These are phyloP conservation scores for Umbilicus rupestris DNA, from an alignment of 164 flowering plant genomes.

Conservation along the genomic window DNA sequence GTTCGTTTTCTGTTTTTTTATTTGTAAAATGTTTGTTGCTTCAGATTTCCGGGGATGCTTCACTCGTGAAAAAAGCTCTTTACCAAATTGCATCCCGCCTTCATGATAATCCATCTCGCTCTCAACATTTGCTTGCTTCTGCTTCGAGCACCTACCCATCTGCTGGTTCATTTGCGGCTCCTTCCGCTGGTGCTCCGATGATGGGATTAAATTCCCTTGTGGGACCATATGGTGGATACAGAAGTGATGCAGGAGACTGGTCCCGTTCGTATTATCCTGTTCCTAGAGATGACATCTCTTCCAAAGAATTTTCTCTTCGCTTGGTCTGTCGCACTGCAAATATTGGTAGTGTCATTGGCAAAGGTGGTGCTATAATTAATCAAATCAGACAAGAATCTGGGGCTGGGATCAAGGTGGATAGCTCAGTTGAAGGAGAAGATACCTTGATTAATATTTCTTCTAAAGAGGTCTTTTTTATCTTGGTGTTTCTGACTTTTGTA, in stretches of 20 bases:
- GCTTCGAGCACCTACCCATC: constrained; percentile 41
- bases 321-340: constrained; percentile 67
- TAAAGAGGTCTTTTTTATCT: constrained; percentile 44
- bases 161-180: constrained; percentile 45
- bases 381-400: constrained; percentile 88
- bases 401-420: constrained; percentile 78
- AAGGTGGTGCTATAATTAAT: constrained; percentile 77
- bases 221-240: constrained; percentile 74
- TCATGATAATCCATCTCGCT: constrained; percentile 82
- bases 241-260: constrained; percentile 67
- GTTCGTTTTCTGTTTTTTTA: neutral
- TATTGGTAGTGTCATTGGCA: constrained; percentile 89
- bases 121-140: constrained; percentile 71
- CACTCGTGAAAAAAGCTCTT: constrained; percentile 65
- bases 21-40: neutral
- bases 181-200: constrained; percentile 49
- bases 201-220: constrained; percentile 68
- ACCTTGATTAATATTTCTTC: constrained; percentile 70
- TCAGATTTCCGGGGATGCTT: constrained; percentile 63
- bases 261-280: constrained; percentile 50
- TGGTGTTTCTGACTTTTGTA: neutral
- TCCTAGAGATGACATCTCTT: constrained; percentile 57
- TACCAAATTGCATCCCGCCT: constrained; percentile 63
- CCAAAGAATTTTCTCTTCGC: constrained; percentile 75
- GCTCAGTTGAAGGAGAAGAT: constrained; percentile 66